Evolutionary conservation across 2,329 filamentous ascomycete genomes (phyloP), one percentile per base, ranked within the genome.

Genomic region (Aspergillus sp.): DNA sequence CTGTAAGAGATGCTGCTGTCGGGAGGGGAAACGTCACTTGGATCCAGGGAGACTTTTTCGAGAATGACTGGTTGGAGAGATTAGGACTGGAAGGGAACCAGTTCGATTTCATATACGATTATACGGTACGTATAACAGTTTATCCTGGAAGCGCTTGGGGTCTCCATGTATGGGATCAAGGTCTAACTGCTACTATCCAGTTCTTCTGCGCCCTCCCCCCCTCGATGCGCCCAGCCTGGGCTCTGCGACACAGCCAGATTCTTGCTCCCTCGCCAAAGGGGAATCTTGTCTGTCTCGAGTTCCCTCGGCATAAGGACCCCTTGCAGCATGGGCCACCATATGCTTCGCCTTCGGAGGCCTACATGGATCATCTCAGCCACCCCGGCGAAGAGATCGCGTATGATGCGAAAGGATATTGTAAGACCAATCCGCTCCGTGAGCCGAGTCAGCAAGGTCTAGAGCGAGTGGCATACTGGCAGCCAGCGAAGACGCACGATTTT

Each of bases 221-320:
- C 1, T 71, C 74, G 0, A 70, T 86, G 57, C 79, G 85, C n/a
- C 80, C 84, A 0, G 66, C 73, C 22, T 88, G 86, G 85, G 81
- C 85, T 3, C 72, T 77, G 15, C 79, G 83, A 19, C 82, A 84
- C 70, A 77, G 77, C 4, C 73, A 82, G 54, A 75, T 88, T 7
- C 78, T 88, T 11, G 74, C 80, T 13, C 73, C 79, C 13, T 72
- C 74, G 1, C 72, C 71, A 3, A 60, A 59, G 2, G 84, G 84
- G 5, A 75, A 77, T 49, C 75, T 88, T 54, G 78, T 88, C 49
- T 87, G 85, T 74, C 82, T 96, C 60, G 91, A 96, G 71, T 96
- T 89, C 71, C 91, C 91, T 9, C 86, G 88, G 1, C 82, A 84
- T 60, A 95, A 93, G 71, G 80, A 85, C 42, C 82, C 87, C 9